These are phyloP conservation scores for Isabelozyma gotoi DNA, from an alignment of 805 yeast species.

Conservation along the genomic window DNA sequence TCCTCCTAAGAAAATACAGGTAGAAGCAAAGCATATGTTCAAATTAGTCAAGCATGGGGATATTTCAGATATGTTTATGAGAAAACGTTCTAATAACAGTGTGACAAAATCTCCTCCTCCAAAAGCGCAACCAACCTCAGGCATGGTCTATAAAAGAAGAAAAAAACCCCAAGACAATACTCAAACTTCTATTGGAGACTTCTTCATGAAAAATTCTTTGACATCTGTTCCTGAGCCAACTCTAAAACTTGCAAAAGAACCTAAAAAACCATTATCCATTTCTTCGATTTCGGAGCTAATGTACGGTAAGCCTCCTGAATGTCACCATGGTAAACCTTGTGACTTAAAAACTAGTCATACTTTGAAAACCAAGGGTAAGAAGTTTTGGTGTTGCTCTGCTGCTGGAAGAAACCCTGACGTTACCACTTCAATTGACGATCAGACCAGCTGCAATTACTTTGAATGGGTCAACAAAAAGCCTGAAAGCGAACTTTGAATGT, in stretches of 20 bases:
- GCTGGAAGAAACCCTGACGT: neutral
- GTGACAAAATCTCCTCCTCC: neutral
- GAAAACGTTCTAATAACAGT: neutral
- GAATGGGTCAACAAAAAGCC: conserved; percentile 4
- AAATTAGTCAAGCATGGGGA: conserved; percentile 34
- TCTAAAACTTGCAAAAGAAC: neutral
- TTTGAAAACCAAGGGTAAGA: conserved; percentile 25
- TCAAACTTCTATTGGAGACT: conserved; percentile 24
- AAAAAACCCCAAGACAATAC: conserved; percentile 8
- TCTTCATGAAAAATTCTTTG: conserved; percentile 13
- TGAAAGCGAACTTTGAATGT: no score
- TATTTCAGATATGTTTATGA: conserved; percentile 29
- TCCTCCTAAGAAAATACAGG: conserved; percentile 25
- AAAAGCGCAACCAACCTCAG: neutral
- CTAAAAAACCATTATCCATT: conserved; percentile 4
- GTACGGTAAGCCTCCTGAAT: conserved; percentile 25
- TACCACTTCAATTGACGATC: neutral
- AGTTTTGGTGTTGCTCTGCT: conserved; percentile 32
- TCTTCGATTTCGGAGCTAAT: conserved; percentile 9
- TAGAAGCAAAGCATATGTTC: conserved; percentile 56
- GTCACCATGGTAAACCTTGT: conserved; percentile 25
- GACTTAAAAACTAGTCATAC: conserved; percentile 26
- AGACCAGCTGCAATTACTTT: conserved; percentile 1
- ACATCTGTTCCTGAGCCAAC: neutral
- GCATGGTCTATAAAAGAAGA: conserved; percentile 16